A percentile compares a stretch with the other conserved stretches of the same genome.
phyloP scores from a whole-genome alignment of 768 basidiomycete genomes.

The Tulasnella sp. region DNA sequence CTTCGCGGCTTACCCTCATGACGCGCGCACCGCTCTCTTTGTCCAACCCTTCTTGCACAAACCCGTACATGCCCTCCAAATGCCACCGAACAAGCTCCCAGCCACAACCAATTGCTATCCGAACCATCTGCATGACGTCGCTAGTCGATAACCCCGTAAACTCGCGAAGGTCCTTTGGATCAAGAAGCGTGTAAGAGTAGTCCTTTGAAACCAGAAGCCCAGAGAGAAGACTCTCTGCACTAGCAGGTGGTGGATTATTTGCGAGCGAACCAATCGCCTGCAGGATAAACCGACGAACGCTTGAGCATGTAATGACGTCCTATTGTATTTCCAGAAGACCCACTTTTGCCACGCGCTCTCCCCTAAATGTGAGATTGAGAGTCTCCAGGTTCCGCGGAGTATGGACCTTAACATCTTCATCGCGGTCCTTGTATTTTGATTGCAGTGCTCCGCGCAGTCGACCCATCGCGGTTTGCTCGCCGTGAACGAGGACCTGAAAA shows the following conservation, averaged over 20 bases:
- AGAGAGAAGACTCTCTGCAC: slow-evolving; percentile 63
- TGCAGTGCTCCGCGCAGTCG: slow-evolving; percentile 88
- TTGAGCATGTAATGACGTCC: background rate
- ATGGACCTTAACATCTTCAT: slow-evolving; percentile 97
- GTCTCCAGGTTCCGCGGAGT: slow-evolving; percentile 94
- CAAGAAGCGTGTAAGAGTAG: slow-evolving; percentile 95
- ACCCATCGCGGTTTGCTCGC: slow-evolving; percentile 94
- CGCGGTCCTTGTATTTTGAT: slow-evolving; percentile 87
- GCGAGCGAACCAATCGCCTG: slow-evolving; percentile 95
- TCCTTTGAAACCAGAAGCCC: slow-evolving; percentile 95
- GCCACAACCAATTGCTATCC: slow-evolving; percentile 78
- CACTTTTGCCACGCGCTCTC: slow-evolving; percentile 95
- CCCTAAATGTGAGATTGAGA: slow-evolving; percentile 86
- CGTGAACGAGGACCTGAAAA: slow-evolving; percentile 86
- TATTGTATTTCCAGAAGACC: slow-evolving; percentile 31
- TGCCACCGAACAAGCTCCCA: slow-evolving; percentile 96
- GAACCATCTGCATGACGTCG: slow-evolving; percentile 84
- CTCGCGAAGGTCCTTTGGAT: slow-evolving; percentile 90
- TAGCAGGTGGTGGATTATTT: slow-evolving; percentile 70
- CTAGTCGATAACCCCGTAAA: slow-evolving; percentile 95
- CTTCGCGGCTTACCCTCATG: slow-evolving; percentile 58
- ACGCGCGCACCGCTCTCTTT: slow-evolving; percentile 61
- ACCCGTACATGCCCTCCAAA: slow-evolving; percentile 93
- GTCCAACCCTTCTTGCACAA: slow-evolving; percentile 74
- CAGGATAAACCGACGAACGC: background rate